A percentile compares a stretch with the other conserved stretches of the same genome.
phyloP scores from a whole-genome alignment of 2,329 filamentous ascomycete genomes.

The Aspergillus proliferans region DNA sequence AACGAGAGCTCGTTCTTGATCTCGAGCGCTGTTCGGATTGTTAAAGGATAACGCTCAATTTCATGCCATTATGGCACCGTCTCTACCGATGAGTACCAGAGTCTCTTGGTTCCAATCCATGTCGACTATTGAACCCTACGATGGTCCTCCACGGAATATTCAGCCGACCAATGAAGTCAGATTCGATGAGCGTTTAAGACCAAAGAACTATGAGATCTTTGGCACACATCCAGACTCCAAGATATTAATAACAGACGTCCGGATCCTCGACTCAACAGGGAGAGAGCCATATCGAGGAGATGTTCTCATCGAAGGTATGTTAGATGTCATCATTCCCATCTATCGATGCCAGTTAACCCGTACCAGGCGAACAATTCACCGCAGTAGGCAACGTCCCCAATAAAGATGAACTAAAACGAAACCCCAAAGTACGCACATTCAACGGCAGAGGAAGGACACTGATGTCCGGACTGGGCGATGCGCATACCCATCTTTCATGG shows the following conservation, averaged over 20 bases:
- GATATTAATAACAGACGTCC: constrained; percentile 12
- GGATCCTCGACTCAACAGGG: constrained; percentile 38
- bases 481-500: constrained; percentile 42
- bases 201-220: not conserved
- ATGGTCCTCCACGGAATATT: not conserved
- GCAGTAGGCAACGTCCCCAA: constrained; percentile 30
- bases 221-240: not conserved
- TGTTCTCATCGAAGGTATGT: constrained; percentile 32
- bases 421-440: constrained; percentile 32
- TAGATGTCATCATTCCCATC: not conserved
- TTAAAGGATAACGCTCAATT: not conserved
- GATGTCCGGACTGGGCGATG: constrained; percentile 46
- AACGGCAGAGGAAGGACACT: constrained; percentile 42
- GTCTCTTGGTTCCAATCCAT: not conserved
- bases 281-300: constrained; percentile 33
- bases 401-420: constrained; percentile 19
- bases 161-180: not conserved
- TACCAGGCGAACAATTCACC: constrained; percentile 20
- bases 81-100: not conserved
- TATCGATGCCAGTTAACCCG: not conserved
- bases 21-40: not conserved
- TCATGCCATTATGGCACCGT: not conserved
- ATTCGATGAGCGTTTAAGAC: not conserved
- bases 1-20: no score
- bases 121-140: not conserved